Evolutionary conservation across 345 rosid species (phyloP).

Genomic region (Toxicodendron radicans): DNA sequence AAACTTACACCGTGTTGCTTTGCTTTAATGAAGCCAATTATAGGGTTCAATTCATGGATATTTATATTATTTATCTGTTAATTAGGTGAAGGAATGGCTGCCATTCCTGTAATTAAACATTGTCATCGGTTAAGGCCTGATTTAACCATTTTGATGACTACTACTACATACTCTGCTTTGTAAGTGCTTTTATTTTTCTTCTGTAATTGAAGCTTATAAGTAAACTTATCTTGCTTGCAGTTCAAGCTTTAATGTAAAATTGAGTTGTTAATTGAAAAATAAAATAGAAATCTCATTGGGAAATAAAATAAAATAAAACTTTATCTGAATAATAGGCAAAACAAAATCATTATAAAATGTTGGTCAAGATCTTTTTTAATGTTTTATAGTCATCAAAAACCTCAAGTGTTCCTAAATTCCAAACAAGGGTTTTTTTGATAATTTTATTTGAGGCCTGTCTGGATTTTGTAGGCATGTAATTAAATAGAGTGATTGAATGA

Average conservation of each 20-base stretch:
- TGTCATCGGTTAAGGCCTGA: conserved; percentile 55
- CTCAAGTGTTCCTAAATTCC: neutral
- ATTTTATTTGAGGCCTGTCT: neutral
- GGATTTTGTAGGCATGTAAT: neutral
- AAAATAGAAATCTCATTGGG: no score
- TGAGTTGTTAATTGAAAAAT: neutral
- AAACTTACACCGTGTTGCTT: neutral
- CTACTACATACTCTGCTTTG: conserved; percentile 74
- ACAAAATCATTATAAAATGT: neutral
- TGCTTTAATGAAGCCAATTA: neutral
- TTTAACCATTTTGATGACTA: conserved; percentile 73
- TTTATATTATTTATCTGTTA: neutral
- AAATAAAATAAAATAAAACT: neutral
- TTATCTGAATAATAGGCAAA: neutral
- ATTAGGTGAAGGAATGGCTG: conserved; percentile 96
- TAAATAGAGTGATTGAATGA: neutral
- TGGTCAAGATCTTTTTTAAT: neutral
- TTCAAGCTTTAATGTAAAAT: neutral
- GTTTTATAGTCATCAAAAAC: neutral
- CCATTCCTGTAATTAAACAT: conserved; percentile 70
- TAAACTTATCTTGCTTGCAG: neutral
- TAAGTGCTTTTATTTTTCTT: conserved; percentile 27
- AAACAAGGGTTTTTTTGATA: neutral
- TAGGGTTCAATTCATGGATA: neutral
- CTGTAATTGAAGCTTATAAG: conserved; percentile 3